These are phyloP conservation scores for Raphanus raphanistrum DNA, from an alignment of 345 rosid species.

Conservation along the genomic window DNA sequence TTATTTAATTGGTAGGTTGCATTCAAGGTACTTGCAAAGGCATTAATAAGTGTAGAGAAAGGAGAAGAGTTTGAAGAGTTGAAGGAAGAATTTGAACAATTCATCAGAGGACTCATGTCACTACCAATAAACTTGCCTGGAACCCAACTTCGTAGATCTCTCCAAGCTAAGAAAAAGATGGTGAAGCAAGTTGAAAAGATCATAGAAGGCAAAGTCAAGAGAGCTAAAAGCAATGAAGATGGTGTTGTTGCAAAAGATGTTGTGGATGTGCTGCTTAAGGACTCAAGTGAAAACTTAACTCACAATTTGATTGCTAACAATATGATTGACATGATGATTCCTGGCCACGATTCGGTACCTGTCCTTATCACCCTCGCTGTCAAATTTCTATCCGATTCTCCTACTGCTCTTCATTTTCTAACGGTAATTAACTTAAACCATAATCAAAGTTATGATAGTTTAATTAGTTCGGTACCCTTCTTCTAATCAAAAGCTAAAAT, in stretches of 20 bases:
- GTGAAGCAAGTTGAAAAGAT: conserved; percentile 59
- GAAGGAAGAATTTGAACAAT: conserved; percentile 73
- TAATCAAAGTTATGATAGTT: neutral
- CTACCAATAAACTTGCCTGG: conserved; percentile 86
- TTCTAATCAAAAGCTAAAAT: neutral
- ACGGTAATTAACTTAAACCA: conserved; percentile 47
- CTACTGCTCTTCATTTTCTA: conserved; percentile 67
- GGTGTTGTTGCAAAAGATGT: conserved; percentile 52
- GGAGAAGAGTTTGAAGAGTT: conserved; percentile 69
- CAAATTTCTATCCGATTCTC: conserved; percentile 81
- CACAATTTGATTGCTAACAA: conserved; percentile 80
- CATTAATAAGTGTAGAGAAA: conserved; percentile 84
- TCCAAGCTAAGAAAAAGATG: conserved; percentile 96
- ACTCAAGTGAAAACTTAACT: conserved; percentile 53
- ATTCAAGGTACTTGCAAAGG: conserved; percentile 83
- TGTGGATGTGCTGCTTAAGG: conserved; percentile 69
- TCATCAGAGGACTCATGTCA: conserved; percentile 89
- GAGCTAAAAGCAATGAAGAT: conserved; percentile 41
- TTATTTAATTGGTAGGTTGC: conserved; percentile 58
- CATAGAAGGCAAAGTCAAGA: conserved; percentile 42
- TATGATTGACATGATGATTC: conserved; percentile 98
- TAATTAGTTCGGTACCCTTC: neutral
- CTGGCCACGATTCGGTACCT: conserved; percentile 98
- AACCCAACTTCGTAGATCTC: conserved; percentile 80
- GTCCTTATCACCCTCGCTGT: conserved; percentile 86